Evolutionary conservation across 2,329 filamentous ascomycete genomes (phyloP), one percentile per base, ranked within the genome.

Genomic region (Paecilomyces sp.): DNA sequence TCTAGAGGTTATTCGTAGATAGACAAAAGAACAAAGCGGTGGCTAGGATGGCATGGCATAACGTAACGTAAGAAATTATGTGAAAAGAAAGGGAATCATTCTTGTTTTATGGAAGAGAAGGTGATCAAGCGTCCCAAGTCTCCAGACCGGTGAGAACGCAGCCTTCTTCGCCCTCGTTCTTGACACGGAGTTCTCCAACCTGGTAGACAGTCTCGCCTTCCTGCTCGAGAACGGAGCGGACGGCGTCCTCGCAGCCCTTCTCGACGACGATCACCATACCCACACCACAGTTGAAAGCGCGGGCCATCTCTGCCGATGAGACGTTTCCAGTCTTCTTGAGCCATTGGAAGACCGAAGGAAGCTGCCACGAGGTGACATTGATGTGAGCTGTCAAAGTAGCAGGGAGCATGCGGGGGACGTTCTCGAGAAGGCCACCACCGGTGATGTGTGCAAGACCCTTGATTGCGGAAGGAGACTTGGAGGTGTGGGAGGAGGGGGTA

Each of bases 361-460:
- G 82, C 28, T 85, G 74, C 91, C 92, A 99, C 1, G 84, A 77
- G 51, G 81, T 79, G 54, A 89, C 89, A 68, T 96, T 89, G 58
- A 99, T 86, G 71, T 91, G 85, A 1, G 92, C 93, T 1, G 89
- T 84, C 5, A 99, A 84, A 54, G 87, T 80, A 34, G 83, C 75
- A 1, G 94, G 94, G 18, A 99, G 82, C 89, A 96, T 96, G 64
- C 94, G 88, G 31, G 94, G 94, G 28, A 99, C 88, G 74, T 99
- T 99, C 77, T 99, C 94, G 18, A 88, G 82, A 22, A 99, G 83
- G 11, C 94, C 94, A 62, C 94, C 94, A 56, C 94, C 94, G 0
- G 94, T 99, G 78, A 99, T 97, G 77, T 99, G 94, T 11, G 94
- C 90, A 74, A 97, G 89, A 57, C 94, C 94, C 79, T 96, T 96